Evolutionary conservation across 371 early-diverging fungal species (phyloP).

Genomic region (Nematocida ironsii): DNA sequence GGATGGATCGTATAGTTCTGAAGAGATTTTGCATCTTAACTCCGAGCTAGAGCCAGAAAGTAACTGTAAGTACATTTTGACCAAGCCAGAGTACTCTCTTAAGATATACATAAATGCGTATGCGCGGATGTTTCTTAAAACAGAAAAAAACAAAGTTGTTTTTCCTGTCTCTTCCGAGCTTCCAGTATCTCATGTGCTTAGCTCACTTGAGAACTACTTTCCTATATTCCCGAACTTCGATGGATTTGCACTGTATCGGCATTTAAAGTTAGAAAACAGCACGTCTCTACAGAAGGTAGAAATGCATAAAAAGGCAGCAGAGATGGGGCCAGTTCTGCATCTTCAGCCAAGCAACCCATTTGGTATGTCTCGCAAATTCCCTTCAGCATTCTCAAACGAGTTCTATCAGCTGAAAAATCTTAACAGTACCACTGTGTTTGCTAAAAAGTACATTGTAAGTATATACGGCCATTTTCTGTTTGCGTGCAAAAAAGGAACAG

Average conservation of each 20-base stretch:
- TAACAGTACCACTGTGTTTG: slow-evolving; percentile 13
- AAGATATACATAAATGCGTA: slow-evolving; percentile 20
- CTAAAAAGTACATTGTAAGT: slow-evolving; percentile 30
- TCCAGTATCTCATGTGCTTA: not conserved
- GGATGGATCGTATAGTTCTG: not conserved
- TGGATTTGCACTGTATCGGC: slow-evolving; percentile 26
- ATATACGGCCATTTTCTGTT: slow-evolving; percentile 41
- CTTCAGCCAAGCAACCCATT: slow-evolving; percentile 45
- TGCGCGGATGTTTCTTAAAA: not conserved
- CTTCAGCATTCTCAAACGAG: slow-evolving; percentile 4
- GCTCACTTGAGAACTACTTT: slow-evolving; percentile 10
- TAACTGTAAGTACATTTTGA: slow-evolving; percentile 15
- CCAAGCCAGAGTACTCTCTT: slow-evolving; percentile 3
- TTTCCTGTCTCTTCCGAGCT: not conserved
- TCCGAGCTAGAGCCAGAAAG: slow-evolving; percentile 17
- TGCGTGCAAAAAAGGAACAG: slow-evolving; percentile 26
- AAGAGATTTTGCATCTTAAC: slow-evolving; percentile 20
- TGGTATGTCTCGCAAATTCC: not conserved
- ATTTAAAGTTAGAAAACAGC: not conserved
- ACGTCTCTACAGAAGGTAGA: not conserved
- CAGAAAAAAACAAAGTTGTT: not conserved
- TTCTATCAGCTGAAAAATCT: slow-evolving; percentile 27
- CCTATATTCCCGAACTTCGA: not conserved
- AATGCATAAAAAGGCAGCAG: not conserved
- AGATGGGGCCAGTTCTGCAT: not conserved